A percentile compares a stretch with the other conserved stretches of the same genome.
Conservation (phyloP, 306 rosid genomes). For the Pachyrhizus erosus region DNA sequence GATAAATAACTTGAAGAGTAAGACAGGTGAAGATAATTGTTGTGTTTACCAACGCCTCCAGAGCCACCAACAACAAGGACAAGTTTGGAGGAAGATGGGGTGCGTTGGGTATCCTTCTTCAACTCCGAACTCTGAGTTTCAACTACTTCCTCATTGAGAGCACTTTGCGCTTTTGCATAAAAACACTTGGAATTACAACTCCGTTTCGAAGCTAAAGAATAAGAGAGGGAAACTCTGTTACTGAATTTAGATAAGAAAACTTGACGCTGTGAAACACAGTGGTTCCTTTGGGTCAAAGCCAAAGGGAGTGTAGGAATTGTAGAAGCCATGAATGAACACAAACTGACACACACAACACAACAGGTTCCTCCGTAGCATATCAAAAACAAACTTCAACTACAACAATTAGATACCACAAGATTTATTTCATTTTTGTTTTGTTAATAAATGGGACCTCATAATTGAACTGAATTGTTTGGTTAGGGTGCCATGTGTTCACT, state of each 20-base stretch:
- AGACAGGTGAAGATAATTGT: background rate
- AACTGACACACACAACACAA: background rate
- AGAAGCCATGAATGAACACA: constrained; percentile 58
- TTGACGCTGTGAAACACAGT: constrained; percentile 38
- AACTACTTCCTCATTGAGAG: constrained; percentile 53
- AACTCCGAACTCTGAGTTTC: constrained; percentile 54
- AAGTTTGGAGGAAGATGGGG: constrained; percentile 64
- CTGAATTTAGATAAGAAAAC: constrained; percentile 43
- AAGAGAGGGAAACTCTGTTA: constrained; percentile 21
- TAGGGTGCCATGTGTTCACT: background rate
- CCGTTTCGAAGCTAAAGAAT: constrained; percentile 32
- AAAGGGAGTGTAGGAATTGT: constrained; percentile 42
- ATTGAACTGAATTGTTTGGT: background rate
- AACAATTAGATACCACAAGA: constrained; percentile 12
- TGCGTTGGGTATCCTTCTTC: constrained; percentile 28
- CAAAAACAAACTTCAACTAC: background rate
- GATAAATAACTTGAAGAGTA: background rate
- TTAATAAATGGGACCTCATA: background rate
- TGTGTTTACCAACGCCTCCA: constrained; percentile 81
- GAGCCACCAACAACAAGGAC: constrained; percentile 90
- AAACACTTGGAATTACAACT: constrained; percentile 21
- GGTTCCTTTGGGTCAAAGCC: constrained; percentile 31
- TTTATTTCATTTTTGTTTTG: background rate
- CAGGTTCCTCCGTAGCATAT: background rate
- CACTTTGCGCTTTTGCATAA: constrained; percentile 43